These are phyloP conservation scores for Ascochyta lentis DNA, from an alignment of 2,329 filamentous ascomycete genomes.

Conservation along the genomic window DNA sequence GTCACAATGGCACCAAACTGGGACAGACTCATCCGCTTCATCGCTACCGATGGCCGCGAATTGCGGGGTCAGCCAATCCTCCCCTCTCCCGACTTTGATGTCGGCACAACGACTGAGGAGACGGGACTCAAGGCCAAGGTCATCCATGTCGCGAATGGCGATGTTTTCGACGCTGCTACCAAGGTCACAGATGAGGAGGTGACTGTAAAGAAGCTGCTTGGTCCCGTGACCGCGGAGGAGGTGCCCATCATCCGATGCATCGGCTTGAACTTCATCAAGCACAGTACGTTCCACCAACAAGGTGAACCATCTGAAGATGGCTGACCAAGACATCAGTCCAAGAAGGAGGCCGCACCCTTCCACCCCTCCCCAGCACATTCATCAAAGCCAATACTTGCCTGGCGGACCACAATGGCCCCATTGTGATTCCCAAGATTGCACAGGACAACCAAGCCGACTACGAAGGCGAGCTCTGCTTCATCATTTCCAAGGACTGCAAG, in stretches of 20 bases:
- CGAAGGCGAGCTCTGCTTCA: constrained; percentile 50
- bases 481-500: constrained; percentile 61
- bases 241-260: constrained; percentile 65
- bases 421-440: constrained; percentile 57
- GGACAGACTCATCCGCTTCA: constrained; percentile 63
- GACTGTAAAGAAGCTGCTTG: constrained; percentile 61
- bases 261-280: constrained; percentile 66
- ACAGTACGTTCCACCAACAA: constrained; percentile 49
- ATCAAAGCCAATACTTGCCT: constrained; percentile 56
- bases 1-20: constrained; percentile 47
- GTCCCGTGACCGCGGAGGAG: constrained; percentile 58
- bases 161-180: constrained; percentile 59
- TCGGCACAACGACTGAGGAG: constrained; percentile 56
- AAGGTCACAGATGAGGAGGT: constrained; percentile 62
- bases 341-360: constrained; percentile 59
- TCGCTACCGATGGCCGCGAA: constrained; percentile 58
- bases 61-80: constrained; percentile 62
- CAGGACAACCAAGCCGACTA: constrained; percentile 58
- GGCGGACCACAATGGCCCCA: constrained; percentile 50
- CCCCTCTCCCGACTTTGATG: constrained; percentile 54
- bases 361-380: constrained; percentile 59
- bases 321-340: constrained; percentile 49
- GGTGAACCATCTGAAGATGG: background rate
- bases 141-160: constrained; percentile 54
- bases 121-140: constrained; percentile 61